Conservation (phyloP, 306 rosid species). For the Adenanthera pavonina region DNA sequence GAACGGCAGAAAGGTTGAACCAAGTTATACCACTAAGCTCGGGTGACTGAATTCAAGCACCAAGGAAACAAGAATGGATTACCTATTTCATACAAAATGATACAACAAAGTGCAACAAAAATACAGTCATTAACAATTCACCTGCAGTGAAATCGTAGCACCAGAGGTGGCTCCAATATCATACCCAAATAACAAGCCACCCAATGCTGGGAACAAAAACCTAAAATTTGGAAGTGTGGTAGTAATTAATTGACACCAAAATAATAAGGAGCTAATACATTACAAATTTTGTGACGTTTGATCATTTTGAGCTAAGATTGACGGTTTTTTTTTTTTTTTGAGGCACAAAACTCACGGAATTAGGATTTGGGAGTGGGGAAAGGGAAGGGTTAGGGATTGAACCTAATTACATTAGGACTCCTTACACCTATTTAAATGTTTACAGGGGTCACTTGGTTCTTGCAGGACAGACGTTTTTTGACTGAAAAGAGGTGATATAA, state of each 20-base stretch:
- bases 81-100: slow-evolving; percentile 7
- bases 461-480: slow-evolving; percentile 21
- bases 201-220: slow-evolving; percentile 94
- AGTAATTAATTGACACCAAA: slow-evolving; percentile 27
- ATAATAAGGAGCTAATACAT: neutral
- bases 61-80: slow-evolving; percentile 15
- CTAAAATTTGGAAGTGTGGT: slow-evolving; percentile 49
- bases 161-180: slow-evolving; percentile 99
- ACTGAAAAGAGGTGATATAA: neutral
- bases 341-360: neutral
- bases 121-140: slow-evolving; percentile 39
- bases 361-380: neutral
- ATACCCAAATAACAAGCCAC: slow-evolving; percentile 94
- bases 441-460: neutral
- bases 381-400: neutral
- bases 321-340: neutral
- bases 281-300: slow-evolving; percentile 19
- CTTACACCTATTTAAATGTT: neutral
- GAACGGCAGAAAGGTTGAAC: slow-evolving; percentile 82
- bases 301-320: slow-evolving; percentile 15
- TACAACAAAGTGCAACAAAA: slow-evolving; percentile 3
- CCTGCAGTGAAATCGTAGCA: slow-evolving; percentile 88
- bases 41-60: slow-evolving; percentile 70
- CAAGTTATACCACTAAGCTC: slow-evolving; percentile 85
- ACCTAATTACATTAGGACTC: neutral